These are phyloP conservation scores for Ustilago shanxiensis DNA, from an alignment of 1,284 basidiomycete genomes.

Conservation along the genomic window DNA sequence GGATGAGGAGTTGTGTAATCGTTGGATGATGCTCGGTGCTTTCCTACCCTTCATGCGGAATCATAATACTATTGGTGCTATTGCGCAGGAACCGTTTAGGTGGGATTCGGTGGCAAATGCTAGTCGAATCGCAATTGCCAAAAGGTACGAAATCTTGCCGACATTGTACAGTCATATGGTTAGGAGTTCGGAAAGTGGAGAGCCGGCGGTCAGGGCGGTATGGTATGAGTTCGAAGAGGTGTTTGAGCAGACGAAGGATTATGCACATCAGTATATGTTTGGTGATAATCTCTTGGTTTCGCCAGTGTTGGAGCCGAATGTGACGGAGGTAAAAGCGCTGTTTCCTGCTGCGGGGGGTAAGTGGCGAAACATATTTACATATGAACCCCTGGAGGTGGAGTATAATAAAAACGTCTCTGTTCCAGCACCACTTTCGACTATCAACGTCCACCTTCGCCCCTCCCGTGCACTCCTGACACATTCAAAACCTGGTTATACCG, in stretches of 20 bases:
- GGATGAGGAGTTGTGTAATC: constrained; percentile 79
- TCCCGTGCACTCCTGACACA: constrained; percentile 47
- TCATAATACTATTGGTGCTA: constrained; percentile 53
- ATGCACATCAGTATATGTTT: constrained; percentile 54
- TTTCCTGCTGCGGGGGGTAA: constrained; percentile 53
- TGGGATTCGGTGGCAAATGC: constrained; percentile 58
- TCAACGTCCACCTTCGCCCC: constrained; percentile 59
- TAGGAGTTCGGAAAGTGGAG: constrained; percentile 21
- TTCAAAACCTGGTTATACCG: constrained; percentile 45
- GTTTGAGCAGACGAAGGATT: constrained; percentile 48
- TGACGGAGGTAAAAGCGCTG: constrained; percentile 63
- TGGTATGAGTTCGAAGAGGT: constrained; percentile 57
- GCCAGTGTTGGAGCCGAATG: constrained; percentile 56
- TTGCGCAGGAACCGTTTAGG: constrained; percentile 56
- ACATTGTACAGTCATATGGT: constrained; percentile 50
- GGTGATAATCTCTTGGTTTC: constrained; percentile 49
- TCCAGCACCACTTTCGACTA: constrained; percentile 57
- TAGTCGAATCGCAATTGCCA: constrained; percentile 45
- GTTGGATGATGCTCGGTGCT: constrained; percentile 55
- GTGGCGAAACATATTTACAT: constrained; percentile 84
- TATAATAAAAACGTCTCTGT: constrained; percentile 73
- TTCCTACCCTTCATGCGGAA: constrained; percentile 55
- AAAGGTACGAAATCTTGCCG: constrained; percentile 52
- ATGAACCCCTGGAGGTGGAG: constrained; percentile 73
- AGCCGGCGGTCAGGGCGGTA: constrained; percentile 45